Percentiles rank a stretch among this genome's conserved stretches.
These are phyloP conservation scores for Perilla frutescens DNA, from an alignment of 257 asterid species.

Conservation along the genomic window DNA sequence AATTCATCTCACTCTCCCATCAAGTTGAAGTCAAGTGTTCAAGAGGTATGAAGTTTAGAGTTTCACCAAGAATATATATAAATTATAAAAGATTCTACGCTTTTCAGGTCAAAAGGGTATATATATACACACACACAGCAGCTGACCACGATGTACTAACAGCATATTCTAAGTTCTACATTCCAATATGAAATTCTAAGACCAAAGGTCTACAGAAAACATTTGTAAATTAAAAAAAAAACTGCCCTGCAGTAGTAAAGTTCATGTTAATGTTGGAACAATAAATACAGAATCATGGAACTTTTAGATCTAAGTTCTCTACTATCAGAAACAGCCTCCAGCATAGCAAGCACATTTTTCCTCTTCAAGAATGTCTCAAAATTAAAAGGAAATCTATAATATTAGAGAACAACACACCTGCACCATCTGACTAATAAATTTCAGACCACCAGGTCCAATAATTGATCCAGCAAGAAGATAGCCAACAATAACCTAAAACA, in stretches of 20 bases:
- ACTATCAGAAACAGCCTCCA: slow-evolving; percentile 29
- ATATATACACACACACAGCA: background rate
- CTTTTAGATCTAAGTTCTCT: slow-evolving; percentile 22
- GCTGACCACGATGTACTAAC: too few species aligned
- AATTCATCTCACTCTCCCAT: background rate
- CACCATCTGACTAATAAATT: slow-evolving; percentile 89
- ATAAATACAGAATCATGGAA: slow-evolving; percentile 15
- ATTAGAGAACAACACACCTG: slow-evolving; percentile 58
- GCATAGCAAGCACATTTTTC: slow-evolving; percentile 10
- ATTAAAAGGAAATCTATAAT: slow-evolving; percentile 23
- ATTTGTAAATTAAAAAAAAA: background rate
- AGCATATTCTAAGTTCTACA: background rate
- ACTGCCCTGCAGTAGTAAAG: background rate
- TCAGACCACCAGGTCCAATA: slow-evolving; percentile 97
- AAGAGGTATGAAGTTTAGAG: background rate
- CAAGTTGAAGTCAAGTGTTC: background rate
- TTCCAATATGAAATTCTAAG: background rate
- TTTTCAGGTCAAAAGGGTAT: too few species aligned
- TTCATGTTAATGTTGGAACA: slow-evolving; percentile 17
- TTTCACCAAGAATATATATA: background rate
- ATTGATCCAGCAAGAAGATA: slow-evolving; percentile 96
- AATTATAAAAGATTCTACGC: background rate
- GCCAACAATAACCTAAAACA: slow-evolving; percentile 82
- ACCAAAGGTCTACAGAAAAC: background rate
- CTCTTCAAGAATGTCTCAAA: slow-evolving; percentile 20